phyloP scores from a whole-genome alignment of 495 filamentous ascomycete genomes.

The Parathielavia hyrcaniae region DNA sequence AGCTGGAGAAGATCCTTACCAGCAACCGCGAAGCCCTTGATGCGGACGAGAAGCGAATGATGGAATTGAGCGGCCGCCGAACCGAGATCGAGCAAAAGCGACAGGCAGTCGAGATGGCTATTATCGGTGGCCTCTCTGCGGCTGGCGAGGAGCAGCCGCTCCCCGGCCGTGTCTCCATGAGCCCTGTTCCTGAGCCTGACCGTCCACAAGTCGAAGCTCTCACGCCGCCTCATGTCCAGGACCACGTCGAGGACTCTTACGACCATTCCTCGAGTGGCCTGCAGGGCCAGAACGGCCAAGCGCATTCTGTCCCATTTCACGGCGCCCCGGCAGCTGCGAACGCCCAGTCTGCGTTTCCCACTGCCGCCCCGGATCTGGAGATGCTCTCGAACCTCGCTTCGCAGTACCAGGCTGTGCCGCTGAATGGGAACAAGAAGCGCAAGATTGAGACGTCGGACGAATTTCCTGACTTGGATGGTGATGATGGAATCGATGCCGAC shows the following conservation, averaged over 20 bases:
- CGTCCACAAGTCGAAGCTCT: constrained; percentile 77
- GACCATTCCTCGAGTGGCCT: constrained; percentile 16
- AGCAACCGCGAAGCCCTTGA: constrained; percentile 63
- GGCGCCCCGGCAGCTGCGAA: constrained; percentile 10
- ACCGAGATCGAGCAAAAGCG: constrained; percentile 67
- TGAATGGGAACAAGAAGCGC: constrained; percentile 60
- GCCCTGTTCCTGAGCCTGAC: constrained; percentile 44
- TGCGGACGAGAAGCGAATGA: constrained; percentile 57
- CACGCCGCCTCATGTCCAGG: constrained; percentile 57
- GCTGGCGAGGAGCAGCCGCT: constrained; percentile 39
- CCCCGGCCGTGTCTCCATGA: constrained; percentile 34
- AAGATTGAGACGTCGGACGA: constrained; percentile 57
- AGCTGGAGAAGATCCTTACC: constrained; percentile 74
- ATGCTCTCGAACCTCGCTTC: constrained; percentile 48
- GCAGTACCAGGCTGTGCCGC: constrained; percentile 41
- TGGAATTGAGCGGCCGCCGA: constrained; percentile 55
- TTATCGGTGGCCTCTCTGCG: constrained; percentile 69
- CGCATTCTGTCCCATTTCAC: constrained; percentile 27
- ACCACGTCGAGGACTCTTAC: constrained; percentile 26
- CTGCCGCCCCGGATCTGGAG: constrained; percentile 43
- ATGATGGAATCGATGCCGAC: constrained; percentile 73
- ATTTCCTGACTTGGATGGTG: constrained; percentile 61
- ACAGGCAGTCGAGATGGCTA: constrained; percentile 78
- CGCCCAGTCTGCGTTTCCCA: constrained; percentile 32
- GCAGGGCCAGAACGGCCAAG: constrained; percentile 24